phyloP scores from a whole-genome alignment of 108 stramenopile genomes.

The Chaetoceros tenuissimus region DNA sequence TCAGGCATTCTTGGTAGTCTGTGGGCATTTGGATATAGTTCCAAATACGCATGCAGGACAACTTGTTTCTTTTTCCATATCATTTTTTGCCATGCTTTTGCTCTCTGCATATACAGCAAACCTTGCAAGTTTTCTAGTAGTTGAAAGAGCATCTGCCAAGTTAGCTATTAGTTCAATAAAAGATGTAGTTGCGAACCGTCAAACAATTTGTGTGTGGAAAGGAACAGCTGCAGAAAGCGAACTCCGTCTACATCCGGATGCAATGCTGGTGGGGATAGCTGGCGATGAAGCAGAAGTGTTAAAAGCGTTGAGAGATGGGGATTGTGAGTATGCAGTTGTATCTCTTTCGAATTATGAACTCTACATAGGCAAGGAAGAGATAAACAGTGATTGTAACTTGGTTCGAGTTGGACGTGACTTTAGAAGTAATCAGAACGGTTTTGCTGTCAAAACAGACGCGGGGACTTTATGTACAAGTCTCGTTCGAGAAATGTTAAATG shows the following conservation, averaged over 20 bases:
- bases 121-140: constrained; percentile 18
- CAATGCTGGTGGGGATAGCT: constrained; percentile 9
- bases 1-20: constrained; percentile 13
- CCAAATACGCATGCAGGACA: constrained; percentile 7
- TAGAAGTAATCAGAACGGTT: constrained; percentile 2
- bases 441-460: constrained; percentile 14
- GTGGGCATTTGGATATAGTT: constrained; percentile 14
- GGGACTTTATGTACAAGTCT: constrained; percentile 15
- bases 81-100: constrained; percentile 22
- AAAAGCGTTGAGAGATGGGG: constrained; percentile 2
- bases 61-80: constrained; percentile 5
- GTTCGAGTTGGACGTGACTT: constrained; percentile 6
- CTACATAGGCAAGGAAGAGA: neutral
- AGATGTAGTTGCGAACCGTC: constrained; percentile 5
- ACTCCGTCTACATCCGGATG: constrained; percentile 8
- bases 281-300: constrained; percentile 5
- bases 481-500: constrained; percentile 9
- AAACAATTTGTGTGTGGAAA: constrained; percentile 11
- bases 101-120: no score
- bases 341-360: constrained; percentile 3
- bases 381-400: constrained; percentile 13
- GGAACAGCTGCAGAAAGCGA: neutral
- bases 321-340: constrained; percentile 9
- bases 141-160: neutral
- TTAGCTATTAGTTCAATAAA: constrained; percentile 5